phyloP scores from a whole-genome alignment of 768 basidiomycete genomes.

The Suillus spraguei region DNA sequence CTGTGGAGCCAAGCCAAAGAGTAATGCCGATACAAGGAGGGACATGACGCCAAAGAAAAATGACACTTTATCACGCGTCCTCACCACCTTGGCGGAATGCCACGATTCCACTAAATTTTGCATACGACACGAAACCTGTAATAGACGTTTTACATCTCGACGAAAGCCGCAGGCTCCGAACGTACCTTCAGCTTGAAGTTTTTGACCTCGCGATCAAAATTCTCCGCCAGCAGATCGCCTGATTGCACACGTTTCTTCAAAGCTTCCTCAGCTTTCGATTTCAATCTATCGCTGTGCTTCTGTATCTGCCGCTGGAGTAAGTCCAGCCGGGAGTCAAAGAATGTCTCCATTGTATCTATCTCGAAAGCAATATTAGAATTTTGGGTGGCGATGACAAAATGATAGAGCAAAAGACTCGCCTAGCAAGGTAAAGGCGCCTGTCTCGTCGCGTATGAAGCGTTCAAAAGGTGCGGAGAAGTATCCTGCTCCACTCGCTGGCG shows the following conservation, averaged over 20 bases:
- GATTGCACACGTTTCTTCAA: slow-evolving; percentile 62
- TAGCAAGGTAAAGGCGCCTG: slow-evolving; percentile 81
- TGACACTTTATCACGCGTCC: slow-evolving; percentile 81
- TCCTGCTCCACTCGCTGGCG: slow-evolving; percentile 37
- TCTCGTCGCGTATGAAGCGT: slow-evolving; percentile 73
- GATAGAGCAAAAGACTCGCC: slow-evolving; percentile 48
- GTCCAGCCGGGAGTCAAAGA: slow-evolving; percentile 89
- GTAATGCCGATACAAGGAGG: slow-evolving; percentile 77
- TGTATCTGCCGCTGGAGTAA: slow-evolving; percentile 82
- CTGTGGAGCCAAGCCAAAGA: slow-evolving; percentile 89
- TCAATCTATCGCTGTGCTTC: slow-evolving; percentile 84
- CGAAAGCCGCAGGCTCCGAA: neutral
- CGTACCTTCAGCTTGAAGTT: slow-evolving; percentile 83
- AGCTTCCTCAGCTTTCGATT: slow-evolving; percentile 78
- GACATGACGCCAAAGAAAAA: slow-evolving; percentile 97
- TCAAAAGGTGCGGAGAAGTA: slow-evolving; percentile 75
- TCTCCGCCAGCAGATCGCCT: slow-evolving; percentile 69
- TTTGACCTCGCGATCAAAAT: slow-evolving; percentile 85
- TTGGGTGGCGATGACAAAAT: neutral
- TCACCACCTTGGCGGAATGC: slow-evolving; percentile 89
- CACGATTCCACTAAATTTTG: slow-evolving; percentile 78
- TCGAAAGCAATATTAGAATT: neutral
- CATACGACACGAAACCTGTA: slow-evolving; percentile 79
- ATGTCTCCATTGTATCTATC: slow-evolving; percentile 91
- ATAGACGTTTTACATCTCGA: slow-evolving; percentile 5